Conservation (phyloP, 2,329 filamentous ascomycete species). For the Aspergillus luchuensis region DNA sequence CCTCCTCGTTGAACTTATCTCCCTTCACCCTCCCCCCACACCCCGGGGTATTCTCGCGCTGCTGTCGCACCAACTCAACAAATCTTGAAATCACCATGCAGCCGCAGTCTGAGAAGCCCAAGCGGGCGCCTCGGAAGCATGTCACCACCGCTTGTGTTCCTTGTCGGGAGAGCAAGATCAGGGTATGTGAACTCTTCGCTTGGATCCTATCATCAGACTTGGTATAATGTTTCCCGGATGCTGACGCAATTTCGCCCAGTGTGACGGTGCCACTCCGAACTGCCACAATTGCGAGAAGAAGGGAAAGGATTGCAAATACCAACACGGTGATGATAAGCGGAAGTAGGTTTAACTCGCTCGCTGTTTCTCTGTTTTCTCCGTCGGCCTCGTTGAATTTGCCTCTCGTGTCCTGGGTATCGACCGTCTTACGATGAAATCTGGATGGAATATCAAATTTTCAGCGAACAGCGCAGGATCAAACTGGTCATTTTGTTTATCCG, state of each 20-base stretch:
- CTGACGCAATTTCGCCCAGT: constrained; percentile 27
- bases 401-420: not conserved
- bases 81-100: constrained; percentile 25
- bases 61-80: constrained; percentile 1
- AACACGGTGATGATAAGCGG: constrained; percentile 44
- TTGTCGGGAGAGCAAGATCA: constrained; percentile 50
- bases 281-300: constrained; percentile 44
- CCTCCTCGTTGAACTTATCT: not conserved
- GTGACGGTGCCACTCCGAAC: constrained; percentile 41
- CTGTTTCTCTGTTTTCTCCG: not conserved
- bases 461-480: not conserved
- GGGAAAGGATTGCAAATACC: constrained; percentile 42
- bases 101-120: constrained; percentile 14
- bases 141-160: constrained; percentile 50
- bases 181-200: constrained; percentile 30
- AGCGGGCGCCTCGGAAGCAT: constrained; percentile 40
- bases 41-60: not conserved
- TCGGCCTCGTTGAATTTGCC: not conserved
- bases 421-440: not conserved
- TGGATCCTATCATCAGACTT: not conserved
- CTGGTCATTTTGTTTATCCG: not conserved
- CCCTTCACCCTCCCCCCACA: not conserved
- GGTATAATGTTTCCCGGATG: not conserved
- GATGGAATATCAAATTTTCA: not conserved
- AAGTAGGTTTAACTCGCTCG: constrained; percentile 33